Conservation (phyloP, 768 basidiomycete genomes). For the Leucosporidium creatinivorum region DNA sequence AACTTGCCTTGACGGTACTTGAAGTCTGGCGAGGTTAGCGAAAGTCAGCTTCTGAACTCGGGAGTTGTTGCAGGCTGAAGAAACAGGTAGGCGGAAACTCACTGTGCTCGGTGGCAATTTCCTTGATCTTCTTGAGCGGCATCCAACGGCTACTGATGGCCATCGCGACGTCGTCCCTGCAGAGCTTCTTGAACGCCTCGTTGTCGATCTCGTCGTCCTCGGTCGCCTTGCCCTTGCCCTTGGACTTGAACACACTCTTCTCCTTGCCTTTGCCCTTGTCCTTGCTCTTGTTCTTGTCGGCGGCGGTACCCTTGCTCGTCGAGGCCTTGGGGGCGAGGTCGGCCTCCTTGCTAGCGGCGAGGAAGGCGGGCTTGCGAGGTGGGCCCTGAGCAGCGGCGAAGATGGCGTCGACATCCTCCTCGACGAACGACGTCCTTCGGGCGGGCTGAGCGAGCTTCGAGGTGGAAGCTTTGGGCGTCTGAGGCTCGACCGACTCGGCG, state of each 20-base stretch:
- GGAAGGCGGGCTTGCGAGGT: not conserved
- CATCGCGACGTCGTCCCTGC: not conserved
- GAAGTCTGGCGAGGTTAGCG: constrained; percentile 11
- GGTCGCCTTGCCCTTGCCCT: not conserved
- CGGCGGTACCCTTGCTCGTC: too few species aligned
- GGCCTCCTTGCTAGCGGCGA: constrained; percentile 44
- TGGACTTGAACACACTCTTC: not conserved
- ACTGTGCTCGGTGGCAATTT: constrained; percentile 20
- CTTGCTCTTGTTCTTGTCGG: not conserved
- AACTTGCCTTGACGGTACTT: constrained; percentile 28
- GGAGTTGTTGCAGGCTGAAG: not conserved
- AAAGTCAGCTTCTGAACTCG: not conserved
- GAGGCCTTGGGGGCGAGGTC: constrained; percentile 40
- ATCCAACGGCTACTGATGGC: constrained; percentile 15
- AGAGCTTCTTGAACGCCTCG: not conserved
- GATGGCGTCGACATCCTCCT: not conserved
- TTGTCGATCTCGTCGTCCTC: not conserved
- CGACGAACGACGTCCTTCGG: not conserved
- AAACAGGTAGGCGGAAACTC: not conserved
- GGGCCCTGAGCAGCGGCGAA: not conserved
- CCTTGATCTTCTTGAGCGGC: constrained; percentile 16
- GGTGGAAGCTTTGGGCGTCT: too few species aligned
- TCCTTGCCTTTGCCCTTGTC: not conserved
- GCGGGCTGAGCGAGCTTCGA: not conserved
- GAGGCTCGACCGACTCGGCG: not conserved